Evolutionary conservation across 352 stramenopile genomes (phyloP).

Genomic region (Phytophthora idaei): DNA sequence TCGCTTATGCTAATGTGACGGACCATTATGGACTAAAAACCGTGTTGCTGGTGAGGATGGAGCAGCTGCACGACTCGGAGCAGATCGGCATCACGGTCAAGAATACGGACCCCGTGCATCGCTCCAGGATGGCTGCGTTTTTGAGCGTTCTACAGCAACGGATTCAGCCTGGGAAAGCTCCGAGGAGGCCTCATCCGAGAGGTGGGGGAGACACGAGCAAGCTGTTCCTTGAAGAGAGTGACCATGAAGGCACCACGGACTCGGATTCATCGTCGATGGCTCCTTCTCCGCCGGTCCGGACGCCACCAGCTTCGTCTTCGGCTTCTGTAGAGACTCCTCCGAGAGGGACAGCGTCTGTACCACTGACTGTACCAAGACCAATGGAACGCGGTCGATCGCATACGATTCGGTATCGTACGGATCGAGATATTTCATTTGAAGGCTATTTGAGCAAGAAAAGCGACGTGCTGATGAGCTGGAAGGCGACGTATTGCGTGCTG

Average conservation of each 20-base stretch:
- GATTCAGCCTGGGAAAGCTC: constrained; percentile 57
- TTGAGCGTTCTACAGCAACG: constrained; percentile 62
- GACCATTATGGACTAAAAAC: constrained; percentile 51
- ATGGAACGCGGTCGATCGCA: constrained; percentile 55
- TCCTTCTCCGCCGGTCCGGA: constrained; percentile 16
- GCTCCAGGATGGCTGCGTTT: constrained; percentile 54
- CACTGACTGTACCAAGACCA: constrained; percentile 8
- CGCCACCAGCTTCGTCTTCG: constrained; percentile 19
- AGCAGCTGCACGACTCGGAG: constrained; percentile 73
- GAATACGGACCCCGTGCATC: constrained; percentile 70
- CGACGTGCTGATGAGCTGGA: constrained; percentile 75
- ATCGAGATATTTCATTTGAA: constrained; percentile 80
- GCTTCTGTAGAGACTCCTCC: constrained; percentile 23
- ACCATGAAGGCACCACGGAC: constrained; percentile 36
- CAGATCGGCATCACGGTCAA: constrained; percentile 70
- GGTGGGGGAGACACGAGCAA: constrained; percentile 47
- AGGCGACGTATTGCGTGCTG: constrained; percentile 76
- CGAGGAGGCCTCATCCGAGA: constrained; percentile 45
- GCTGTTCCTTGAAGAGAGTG: constrained; percentile 62
- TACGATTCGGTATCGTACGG: constrained; percentile 69
- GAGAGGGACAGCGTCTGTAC: constrained; percentile 5
- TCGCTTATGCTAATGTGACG: constrained; percentile 58
- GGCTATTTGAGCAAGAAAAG: constrained; percentile 87
- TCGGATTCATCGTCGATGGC: constrained; percentile 32
- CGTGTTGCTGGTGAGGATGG: constrained; percentile 63